Evolutionary conservation across 2,329 filamentous ascomycete genomes (phyloP).

Genomic region (Epichloe coenophiala): DNA sequence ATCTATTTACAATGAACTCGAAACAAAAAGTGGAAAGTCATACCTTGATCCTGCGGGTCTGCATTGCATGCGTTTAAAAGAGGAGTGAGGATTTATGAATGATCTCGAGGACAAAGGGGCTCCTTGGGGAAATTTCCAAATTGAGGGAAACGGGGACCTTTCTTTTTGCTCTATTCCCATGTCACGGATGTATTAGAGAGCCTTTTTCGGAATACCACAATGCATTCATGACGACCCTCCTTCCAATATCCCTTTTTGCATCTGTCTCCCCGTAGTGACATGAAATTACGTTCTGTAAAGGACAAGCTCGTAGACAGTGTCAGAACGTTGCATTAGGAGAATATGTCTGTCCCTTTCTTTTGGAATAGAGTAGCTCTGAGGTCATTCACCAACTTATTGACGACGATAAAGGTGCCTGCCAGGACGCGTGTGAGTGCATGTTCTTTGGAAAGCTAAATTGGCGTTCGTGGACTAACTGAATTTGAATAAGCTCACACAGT

Average conservation of each 20-base stretch:
- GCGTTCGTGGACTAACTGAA: too few species aligned
- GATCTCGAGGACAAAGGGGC: slow-evolving; percentile 14
- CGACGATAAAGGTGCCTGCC: too few species aligned
- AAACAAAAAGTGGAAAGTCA: slow-evolving; percentile 20
- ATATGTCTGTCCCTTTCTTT: too few species aligned
- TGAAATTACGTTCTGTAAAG: not conserved
- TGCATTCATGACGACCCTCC: slow-evolving; percentile 14
- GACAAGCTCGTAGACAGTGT: too few species aligned
- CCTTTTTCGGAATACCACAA: slow-evolving; percentile 21
- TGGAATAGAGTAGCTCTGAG: too few species aligned
- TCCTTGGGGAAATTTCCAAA: not conserved
- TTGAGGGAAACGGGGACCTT: not conserved
- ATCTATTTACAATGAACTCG: slow-evolving; percentile 10
- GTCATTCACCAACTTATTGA: too few species aligned
- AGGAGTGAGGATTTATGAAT: slow-evolving; percentile 20
- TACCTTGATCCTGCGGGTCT: slow-evolving; percentile 23
- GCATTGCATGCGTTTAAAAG: slow-evolving; percentile 22
- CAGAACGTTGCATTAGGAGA: too few species aligned
- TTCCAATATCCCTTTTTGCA: not conserved
- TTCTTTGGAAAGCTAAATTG: too few species aligned
- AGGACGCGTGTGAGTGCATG: too few species aligned
- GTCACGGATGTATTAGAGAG: slow-evolving; percentile 25
- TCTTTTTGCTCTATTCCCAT: slow-evolving; percentile 4
- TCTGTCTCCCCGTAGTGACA: not conserved
- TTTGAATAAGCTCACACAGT: too few species aligned